Conservation (phyloP, 495 filamentous ascomycete species). For the Jackrogersella multiformis region DNA sequence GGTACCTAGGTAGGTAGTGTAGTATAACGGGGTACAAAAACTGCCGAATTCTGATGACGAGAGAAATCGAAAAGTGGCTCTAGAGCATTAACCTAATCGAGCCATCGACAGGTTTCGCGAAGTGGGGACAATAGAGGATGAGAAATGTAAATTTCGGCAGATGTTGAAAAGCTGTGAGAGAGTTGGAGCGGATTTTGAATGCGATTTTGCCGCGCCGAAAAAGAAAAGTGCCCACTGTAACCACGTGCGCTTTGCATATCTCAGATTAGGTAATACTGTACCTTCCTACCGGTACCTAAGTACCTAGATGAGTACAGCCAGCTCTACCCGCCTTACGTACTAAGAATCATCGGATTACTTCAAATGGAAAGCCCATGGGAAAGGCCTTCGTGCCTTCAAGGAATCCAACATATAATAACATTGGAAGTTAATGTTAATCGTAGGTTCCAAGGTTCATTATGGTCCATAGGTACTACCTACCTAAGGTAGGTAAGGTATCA, state of each 20-base stretch:
- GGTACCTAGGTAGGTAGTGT: too few relatives aligned
- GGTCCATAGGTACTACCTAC: background rate
- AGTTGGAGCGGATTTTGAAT: background rate
- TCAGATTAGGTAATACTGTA: background rate
- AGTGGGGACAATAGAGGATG: constrained; percentile 27
- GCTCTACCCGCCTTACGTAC: too few relatives aligned
- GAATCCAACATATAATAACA: too few relatives aligned
- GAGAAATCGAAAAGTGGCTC: constrained; percentile 23
- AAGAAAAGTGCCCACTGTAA: background rate
- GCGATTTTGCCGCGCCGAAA: constrained; percentile 38
- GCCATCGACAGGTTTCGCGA: constrained; percentile 27
- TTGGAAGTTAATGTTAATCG: too few relatives aligned
- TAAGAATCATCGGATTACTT: constrained; percentile 1
- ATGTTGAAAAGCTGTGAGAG: constrained; percentile 21
- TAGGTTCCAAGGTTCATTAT: too few relatives aligned
- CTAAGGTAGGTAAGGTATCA: background rate
- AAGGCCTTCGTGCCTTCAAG: too few relatives aligned
- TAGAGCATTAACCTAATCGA: constrained; percentile 38
- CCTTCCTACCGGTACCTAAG: too few relatives aligned
- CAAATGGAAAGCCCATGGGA: too few relatives aligned
- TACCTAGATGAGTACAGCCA: too few relatives aligned
- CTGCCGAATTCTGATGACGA: constrained; percentile 43
- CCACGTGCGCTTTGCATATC: constrained; percentile 32
- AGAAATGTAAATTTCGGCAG: constrained; percentile 35
- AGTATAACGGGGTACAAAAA: constrained; percentile 30